Conservation (phyloP, 1,284 basidiomycete genomes). For the Melanopsichium pennsylvanicum region DNA sequence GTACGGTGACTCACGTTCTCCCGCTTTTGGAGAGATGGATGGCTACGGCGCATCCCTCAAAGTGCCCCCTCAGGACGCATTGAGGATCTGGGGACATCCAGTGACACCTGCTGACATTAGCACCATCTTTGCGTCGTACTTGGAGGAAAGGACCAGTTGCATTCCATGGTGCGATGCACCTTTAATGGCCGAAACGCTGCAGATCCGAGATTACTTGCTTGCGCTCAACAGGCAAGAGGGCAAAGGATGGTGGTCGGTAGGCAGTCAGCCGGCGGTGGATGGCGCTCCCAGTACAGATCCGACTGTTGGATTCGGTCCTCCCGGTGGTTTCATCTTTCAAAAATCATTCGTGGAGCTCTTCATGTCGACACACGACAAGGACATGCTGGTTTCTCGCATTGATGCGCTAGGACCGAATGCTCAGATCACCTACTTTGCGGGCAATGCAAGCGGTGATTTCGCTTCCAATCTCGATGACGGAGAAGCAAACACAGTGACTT, state of each 20-base stretch:
- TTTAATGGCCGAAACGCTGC: constrained; percentile 81
- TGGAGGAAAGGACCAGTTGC: constrained; percentile 73
- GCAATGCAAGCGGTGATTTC: constrained; percentile 70
- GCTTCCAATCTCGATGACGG: constrained; percentile 65
- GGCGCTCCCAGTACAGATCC: constrained; percentile 66
- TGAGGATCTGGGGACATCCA: constrained; percentile 83
- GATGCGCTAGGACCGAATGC: constrained; percentile 70
- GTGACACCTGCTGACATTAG: constrained; percentile 77
- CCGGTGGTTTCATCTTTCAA: constrained; percentile 91
- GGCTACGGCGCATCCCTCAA: constrained; percentile 65
- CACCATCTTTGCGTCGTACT: constrained; percentile 79
- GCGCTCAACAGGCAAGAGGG: constrained; percentile 71
- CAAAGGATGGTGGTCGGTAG: constrained; percentile 86
- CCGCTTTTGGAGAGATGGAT: constrained; percentile 64
- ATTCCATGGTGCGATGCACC: constrained; percentile 91
- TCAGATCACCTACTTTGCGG: constrained; percentile 85
- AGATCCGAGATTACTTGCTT: constrained; percentile 81
- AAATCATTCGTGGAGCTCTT: constrained; percentile 99
- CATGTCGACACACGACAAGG: constrained; percentile 74
- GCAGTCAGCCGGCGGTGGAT: constrained; percentile 79
- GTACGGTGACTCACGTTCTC: constrained; percentile 62
- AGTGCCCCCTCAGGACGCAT: constrained; percentile 71
- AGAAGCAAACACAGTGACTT: constrained; percentile 68
- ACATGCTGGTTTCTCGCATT: constrained; percentile 73
- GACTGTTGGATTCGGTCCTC: constrained; percentile 90